Percentiles rank a stretch among this genome's conserved stretches.
Conservation (phyloP, 805 yeast genomes). For the Candida silvicultrix region DNA sequence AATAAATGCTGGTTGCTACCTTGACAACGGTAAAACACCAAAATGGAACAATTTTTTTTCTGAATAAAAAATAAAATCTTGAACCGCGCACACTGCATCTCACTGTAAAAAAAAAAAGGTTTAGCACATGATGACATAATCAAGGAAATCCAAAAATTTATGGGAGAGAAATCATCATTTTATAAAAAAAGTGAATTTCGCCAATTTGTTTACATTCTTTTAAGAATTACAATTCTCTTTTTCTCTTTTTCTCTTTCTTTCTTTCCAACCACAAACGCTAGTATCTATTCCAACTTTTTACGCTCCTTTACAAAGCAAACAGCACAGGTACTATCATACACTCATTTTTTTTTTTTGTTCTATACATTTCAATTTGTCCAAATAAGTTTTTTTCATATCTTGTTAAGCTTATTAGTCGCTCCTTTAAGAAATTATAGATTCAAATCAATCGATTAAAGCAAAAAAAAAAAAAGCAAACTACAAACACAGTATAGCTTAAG, state of each 20-base stretch:
- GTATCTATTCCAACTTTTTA: slow-evolving; percentile 23
- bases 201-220: background rate
- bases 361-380: background rate
- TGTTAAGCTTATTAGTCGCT: background rate
- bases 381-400: background rate
- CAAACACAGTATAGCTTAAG: too few relatives aligned
- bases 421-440: background rate
- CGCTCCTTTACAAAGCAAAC: slow-evolving; percentile 19
- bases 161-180: too few relatives aligned
- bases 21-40: too few relatives aligned
- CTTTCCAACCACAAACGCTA: background rate
- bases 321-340: background rate
- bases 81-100: background rate
- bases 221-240: too few relatives aligned
- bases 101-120: background rate
- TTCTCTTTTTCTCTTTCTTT: background rate
- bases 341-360: background rate
- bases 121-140: background rate
- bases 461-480: too few relatives aligned
- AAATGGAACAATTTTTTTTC: too few relatives aligned
- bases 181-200: background rate
- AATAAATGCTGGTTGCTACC: background rate
- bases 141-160: background rate
- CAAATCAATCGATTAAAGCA: too few relatives aligned
- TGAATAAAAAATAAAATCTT: too few relatives aligned